Evolutionary conservation across 495 filamentous ascomycete genomes (phyloP).

Genomic region (Penicillium desertorum): DNA sequence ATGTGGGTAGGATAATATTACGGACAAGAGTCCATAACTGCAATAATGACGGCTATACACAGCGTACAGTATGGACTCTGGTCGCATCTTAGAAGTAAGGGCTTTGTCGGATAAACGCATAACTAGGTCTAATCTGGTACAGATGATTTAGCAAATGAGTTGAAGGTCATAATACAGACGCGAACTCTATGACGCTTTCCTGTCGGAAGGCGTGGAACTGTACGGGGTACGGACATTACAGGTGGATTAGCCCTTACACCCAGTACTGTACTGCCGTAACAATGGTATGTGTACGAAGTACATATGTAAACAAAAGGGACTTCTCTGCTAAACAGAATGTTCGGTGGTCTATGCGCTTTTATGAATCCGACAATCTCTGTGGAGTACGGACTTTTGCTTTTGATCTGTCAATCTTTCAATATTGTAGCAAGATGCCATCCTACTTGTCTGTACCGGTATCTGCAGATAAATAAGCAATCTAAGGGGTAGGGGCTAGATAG

Average conservation of each 20-base stretch:
- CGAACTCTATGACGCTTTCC: constrained; percentile 27
- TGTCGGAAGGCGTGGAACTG: constrained; percentile 25
- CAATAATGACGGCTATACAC: not conserved
- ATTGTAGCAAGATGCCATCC: not conserved
- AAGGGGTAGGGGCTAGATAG: not conserved
- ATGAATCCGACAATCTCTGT: not conserved
- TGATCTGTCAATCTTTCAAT: not conserved
- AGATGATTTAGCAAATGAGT: not conserved
- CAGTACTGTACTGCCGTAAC: constrained; percentile 10
- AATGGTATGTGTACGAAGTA: not conserved
- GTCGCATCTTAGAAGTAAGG: constrained; percentile 1
- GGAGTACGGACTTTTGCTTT: not conserved
- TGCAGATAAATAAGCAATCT: not conserved
- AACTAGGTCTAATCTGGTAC: not conserved
- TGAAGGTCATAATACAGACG: constrained; percentile 11
- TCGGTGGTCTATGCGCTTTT: not conserved
- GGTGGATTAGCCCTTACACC: constrained; percentile 12
- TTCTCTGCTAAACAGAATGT: not conserved
- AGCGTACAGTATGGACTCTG: not conserved
- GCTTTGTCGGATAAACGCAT: constrained; percentile 1
- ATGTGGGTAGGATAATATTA: not conserved
- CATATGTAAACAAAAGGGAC: not conserved
- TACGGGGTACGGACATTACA: constrained; percentile 21
- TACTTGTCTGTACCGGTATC: not conserved
- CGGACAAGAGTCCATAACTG: not conserved